A percentile compares a stretch with the other conserved stretches of the same genome.
phyloP scores from a whole-genome alignment of 345 rosid genomes.

The Moricandia arvensis region DNA sequence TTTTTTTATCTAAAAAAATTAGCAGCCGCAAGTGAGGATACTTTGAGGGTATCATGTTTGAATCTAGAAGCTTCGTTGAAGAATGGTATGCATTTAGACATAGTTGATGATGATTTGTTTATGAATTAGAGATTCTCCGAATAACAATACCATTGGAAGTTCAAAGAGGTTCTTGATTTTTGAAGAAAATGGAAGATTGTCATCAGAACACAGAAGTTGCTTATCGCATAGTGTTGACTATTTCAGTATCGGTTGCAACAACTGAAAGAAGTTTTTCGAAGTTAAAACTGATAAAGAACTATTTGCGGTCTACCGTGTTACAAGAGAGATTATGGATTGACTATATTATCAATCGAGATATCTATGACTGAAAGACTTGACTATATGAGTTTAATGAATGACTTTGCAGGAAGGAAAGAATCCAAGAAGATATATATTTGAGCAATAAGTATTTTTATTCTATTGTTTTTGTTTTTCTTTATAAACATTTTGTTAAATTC shows the following conservation, averaged over 20 bases:
- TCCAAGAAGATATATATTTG: too few species aligned
- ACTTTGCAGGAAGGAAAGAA: too few species aligned
- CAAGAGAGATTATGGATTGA: neutral
- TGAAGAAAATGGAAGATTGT: neutral
- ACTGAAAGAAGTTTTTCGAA: neutral
- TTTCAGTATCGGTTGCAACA: neutral
- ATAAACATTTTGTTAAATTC: too few species aligned
- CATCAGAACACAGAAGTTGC: neutral
- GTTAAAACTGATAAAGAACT: neutral
- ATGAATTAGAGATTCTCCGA: too few species aligned
- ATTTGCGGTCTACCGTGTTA: neutral
- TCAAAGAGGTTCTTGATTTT: too few species aligned
- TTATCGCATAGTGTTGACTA: neutral
- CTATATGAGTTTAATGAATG: neutral
- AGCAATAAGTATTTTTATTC: neutral
- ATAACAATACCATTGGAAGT: too few species aligned
- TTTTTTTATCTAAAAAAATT: too few species aligned
- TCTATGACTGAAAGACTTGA: neutral
- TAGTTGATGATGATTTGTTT: too few species aligned
- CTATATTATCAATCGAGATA: neutral
- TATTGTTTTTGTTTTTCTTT: neutral
- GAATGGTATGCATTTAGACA: too few species aligned
- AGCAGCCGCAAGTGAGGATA: too few species aligned
- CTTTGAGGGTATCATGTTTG: too few species aligned
- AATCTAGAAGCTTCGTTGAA: too few species aligned